These are phyloP conservation scores for Elsinoe ampelina DNA, from an alignment of 2,329 filamentous ascomycete species.

Conservation along the genomic window DNA sequence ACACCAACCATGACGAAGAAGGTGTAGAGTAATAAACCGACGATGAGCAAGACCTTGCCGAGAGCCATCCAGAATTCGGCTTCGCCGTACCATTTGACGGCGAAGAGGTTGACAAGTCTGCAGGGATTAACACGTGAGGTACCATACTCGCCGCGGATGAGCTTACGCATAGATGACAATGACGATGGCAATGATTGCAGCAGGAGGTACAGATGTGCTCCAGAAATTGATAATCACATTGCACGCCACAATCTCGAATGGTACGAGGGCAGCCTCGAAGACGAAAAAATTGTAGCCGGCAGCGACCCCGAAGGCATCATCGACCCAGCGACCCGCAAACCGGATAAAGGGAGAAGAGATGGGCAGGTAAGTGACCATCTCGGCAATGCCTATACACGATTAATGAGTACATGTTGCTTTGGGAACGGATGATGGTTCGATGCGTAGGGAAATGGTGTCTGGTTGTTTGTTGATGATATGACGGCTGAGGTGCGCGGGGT, in stretches of 20 bases:
- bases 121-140: not conserved
- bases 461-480: not conserved
- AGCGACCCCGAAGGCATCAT: conserved; percentile 59
- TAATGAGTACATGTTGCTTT: conserved; percentile 7
- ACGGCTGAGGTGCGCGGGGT: conserved; percentile 14
- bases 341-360: conserved; percentile 72
- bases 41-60: conserved; percentile 62
- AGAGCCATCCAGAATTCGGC: conserved; percentile 64
- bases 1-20: conserved; percentile 73
- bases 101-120: conserved; percentile 57
- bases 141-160: too few relatives aligned
- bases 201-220: conserved; percentile 39
- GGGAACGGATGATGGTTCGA: not conserved
- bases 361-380: conserved; percentile 69
- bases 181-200: conserved; percentile 52
- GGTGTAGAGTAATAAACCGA: conserved; percentile 61
- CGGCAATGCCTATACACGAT: conserved; percentile 45
- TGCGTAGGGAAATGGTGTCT: not conserved
- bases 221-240: conserved; percentile 56
- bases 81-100: conserved; percentile 66
- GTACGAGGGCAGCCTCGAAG: conserved; percentile 22
- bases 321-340: conserved; percentile 65
- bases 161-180: conserved; percentile 50
- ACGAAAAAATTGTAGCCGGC: conserved; percentile 26
- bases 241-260: conserved; percentile 38